A percentile compares a stretch with the other conserved stretches of the same genome.
Evolutionary conservation across 129 eudicot species (phyloP).

Genomic region (Glebionis coronaria): DNA sequence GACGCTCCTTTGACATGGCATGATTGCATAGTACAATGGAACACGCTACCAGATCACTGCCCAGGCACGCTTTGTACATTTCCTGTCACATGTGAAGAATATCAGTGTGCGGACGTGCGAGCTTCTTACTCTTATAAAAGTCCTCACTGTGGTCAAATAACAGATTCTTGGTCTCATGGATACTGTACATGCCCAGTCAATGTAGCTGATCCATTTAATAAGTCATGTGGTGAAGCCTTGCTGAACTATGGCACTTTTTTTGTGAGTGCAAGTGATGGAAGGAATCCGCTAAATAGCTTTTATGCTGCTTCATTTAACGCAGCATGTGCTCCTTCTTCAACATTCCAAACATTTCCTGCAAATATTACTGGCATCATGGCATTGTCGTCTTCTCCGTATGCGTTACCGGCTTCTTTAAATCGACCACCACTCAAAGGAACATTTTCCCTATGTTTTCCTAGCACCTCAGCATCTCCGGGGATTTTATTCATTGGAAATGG

Average conservation of each 20-base stretch:
- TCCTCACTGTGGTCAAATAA: too few species aligned
- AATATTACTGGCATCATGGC: slow-evolving; percentile 33
- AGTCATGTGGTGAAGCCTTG: slow-evolving; percentile 13
- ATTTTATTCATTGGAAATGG: slow-evolving; percentile 17
- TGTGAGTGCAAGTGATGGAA: slow-evolving; percentile 20
- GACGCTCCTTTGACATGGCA: slow-evolving; percentile 36
- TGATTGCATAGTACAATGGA: slow-evolving; percentile 16
- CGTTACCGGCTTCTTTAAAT: slow-evolving; percentile 29
- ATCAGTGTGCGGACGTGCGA: slow-evolving; percentile 1
- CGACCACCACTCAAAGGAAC: neutral
- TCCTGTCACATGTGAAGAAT: slow-evolving; percentile 7
- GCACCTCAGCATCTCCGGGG: neutral
- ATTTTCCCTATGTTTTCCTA: slow-evolving; percentile 21
- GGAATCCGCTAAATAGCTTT: slow-evolving; percentile 7
- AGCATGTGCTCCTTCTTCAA: slow-evolving; percentile 44
- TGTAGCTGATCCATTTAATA: slow-evolving; percentile 32
- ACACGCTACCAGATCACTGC: neutral
- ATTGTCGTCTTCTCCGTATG: slow-evolving; percentile 29
- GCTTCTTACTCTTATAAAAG: slow-evolving; percentile 5
- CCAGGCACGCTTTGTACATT: neutral
- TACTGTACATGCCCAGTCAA: too few species aligned
- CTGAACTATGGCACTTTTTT: slow-evolving; percentile 20
- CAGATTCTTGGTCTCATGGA: too few species aligned
- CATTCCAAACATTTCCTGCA: slow-evolving; percentile 28
- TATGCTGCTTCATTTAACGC: neutral